Evolutionary conservation across 192 early-diverging fungal genomes (phyloP).

Genomic region (Umbelopsis ramanniana): DNA sequence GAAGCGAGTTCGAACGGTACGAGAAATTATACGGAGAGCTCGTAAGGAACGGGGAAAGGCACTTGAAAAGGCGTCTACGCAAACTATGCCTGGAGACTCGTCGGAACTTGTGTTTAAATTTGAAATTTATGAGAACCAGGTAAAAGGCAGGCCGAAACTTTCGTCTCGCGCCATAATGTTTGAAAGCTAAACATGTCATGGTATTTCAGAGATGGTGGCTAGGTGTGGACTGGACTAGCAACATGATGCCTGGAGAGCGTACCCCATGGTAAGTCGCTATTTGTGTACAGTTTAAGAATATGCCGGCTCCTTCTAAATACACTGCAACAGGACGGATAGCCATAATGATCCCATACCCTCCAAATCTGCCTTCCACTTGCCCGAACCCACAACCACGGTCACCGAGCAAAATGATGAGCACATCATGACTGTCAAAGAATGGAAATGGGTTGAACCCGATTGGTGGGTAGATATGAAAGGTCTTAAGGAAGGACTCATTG

Average conservation of each 20-base stretch:
- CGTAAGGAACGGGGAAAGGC: constrained; percentile 27
- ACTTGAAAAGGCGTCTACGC: neutral
- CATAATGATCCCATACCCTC: constrained; percentile 50
- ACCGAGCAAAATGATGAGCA: constrained; percentile 41
- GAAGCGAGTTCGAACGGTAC: constrained; percentile 2
- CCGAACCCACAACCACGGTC: constrained; percentile 39
- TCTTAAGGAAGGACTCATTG: constrained; percentile 32
- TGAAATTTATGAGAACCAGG: constrained; percentile 44
- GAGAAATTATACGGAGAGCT: constrained; percentile 23
- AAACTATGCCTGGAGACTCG: neutral
- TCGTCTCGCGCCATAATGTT: neutral
- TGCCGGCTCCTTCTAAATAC: neutral
- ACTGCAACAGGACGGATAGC: constrained; percentile 50
- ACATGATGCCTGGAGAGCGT: constrained; percentile 60
- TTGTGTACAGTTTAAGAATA: neutral
- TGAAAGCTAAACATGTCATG: neutral
- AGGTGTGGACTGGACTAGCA: constrained; percentile 60
- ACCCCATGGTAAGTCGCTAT: constrained; percentile 48
- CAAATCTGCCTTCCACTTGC: constrained; percentile 54
- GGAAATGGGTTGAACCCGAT: constrained; percentile 55
- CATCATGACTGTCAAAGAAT: constrained; percentile 47
- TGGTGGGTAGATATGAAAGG: constrained; percentile 56
- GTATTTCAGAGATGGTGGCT: constrained; percentile 57
- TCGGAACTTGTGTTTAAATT: constrained; percentile 42
- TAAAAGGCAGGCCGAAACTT: no score